Conservation (phyloP, 495 filamentous ascomycete genomes). For the Sabuloglossum arenarium region DNA sequence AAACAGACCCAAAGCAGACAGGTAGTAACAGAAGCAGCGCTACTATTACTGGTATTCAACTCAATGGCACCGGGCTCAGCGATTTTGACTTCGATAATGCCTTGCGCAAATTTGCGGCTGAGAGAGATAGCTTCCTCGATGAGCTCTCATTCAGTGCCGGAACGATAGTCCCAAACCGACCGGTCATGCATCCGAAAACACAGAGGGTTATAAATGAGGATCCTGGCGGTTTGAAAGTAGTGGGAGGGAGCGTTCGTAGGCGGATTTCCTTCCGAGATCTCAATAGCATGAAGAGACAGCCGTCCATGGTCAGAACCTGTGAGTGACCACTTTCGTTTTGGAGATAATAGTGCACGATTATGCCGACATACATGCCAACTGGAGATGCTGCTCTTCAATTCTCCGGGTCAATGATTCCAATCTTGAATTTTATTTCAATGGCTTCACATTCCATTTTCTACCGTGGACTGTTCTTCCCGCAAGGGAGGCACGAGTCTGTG, state of each 20-base stretch:
- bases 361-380: neutral
- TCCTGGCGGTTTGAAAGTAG: slow-evolving; percentile 26
- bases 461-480: neutral
- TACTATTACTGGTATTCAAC: slow-evolving; percentile 44
- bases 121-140: slow-evolving; percentile 81
- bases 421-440: neutral
- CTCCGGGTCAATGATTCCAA: neutral
- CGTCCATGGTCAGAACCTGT: slow-evolving; percentile 59
- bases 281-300: slow-evolving; percentile 84
- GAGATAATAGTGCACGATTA: neutral
- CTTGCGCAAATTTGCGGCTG: slow-evolving; percentile 79
- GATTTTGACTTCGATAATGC: slow-evolving; percentile 85
- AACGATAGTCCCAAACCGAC: slow-evolving; percentile 34
- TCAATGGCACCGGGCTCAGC: slow-evolving; percentile 18
- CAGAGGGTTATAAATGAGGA: slow-evolving; percentile 72
- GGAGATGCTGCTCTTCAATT: neutral
- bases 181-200: slow-evolving; percentile 52
- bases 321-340: slow-evolving; percentile 16
- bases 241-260: slow-evolving; percentile 58
- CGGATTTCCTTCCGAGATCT: slow-evolving; percentile 82
- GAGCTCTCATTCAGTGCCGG: slow-evolving; percentile 83
- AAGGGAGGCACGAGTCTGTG: neutral
- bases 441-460: neutral
- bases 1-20: slow-evolving; percentile 26
- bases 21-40: slow-evolving; percentile 76